Percentiles rank a stretch among this genome's conserved stretches.
Evolutionary conservation across 768 basidiomycete species (phyloP).

Genomic region (Calvatia gigantea): DNA sequence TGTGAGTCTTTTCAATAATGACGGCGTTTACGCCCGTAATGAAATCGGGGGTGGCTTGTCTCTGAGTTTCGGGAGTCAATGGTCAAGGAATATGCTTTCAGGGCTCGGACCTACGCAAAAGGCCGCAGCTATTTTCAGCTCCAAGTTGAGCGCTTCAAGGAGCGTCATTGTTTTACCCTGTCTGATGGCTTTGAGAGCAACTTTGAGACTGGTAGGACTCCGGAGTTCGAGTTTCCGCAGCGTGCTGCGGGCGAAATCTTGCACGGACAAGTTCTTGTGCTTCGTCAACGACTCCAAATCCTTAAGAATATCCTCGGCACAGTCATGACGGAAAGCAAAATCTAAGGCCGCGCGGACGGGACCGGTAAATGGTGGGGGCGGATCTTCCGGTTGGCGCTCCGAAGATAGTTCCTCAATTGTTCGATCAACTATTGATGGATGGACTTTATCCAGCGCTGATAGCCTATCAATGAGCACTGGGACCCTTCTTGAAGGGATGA

Average conservation of each 20-base stretch:
- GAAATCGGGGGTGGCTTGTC: constrained; percentile 81
- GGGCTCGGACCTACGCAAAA: constrained; percentile 67
- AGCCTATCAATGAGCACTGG: constrained; percentile 69
- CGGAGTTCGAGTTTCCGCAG: constrained; percentile 57
- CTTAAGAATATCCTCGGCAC: constrained; percentile 68
- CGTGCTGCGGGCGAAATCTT: constrained; percentile 74
- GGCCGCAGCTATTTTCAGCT: constrained; percentile 83
- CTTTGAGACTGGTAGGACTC: constrained; percentile 91
- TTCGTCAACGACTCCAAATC: constrained; percentile 44
- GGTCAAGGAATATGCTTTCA: constrained; percentile 12
- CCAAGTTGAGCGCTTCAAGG: constrained; percentile 72
- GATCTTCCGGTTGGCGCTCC: constrained; percentile 59
- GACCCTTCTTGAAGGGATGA: constrained; percentile 72
- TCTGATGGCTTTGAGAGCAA: constrained; percentile 79
- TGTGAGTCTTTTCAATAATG: constrained; percentile 41
- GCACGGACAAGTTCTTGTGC: constrained; percentile 42
- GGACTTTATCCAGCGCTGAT: constrained; percentile 48
- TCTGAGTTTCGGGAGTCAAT: constrained; percentile 38
- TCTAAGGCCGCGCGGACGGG: constrained; percentile 76
- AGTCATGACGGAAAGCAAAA: constrained; percentile 64
- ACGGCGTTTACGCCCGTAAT: constrained; percentile 73
- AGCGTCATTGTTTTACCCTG: constrained; percentile 63
- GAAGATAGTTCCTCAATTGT: constrained; percentile 73
- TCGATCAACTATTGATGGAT: constrained; percentile 36
- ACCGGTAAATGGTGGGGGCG: constrained; percentile 51